Conservation (phyloP, 176 grass and related monocot genomes). For the Luzula sylvatica region DNA sequence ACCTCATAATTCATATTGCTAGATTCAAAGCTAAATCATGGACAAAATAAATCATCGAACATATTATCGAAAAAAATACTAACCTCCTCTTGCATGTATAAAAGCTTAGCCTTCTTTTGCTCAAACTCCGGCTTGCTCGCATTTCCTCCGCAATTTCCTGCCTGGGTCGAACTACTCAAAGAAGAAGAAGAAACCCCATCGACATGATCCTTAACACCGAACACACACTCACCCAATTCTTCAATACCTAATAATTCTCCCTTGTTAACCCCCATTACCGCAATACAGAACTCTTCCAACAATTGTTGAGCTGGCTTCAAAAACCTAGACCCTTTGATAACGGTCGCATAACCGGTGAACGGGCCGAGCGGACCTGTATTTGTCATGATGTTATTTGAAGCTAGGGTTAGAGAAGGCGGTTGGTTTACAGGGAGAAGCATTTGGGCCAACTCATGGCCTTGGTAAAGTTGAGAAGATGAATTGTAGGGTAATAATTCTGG, state of each 20-base stretch:
- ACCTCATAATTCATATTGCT: too few species aligned
- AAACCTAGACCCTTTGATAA: conserved; percentile 34
- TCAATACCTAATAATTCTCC: background rate
- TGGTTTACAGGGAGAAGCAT: conserved; percentile 7
- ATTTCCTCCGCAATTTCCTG: background rate
- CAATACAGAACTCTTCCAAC: conserved; percentile 38
- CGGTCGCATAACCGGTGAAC: conserved; percentile 41
- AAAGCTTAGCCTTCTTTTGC: conserved; percentile 44
- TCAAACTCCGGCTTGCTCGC: conserved; percentile 28
- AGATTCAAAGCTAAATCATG: conserved; percentile 13
- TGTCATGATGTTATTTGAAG: background rate
- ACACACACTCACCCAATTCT: background rate
- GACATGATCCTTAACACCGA: background rate
- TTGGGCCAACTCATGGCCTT: conserved; percentile 18
- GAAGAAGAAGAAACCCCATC: conserved; percentile 21
- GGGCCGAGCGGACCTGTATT: conserved; percentile 31
- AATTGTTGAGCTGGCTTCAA: conserved; percentile 41
- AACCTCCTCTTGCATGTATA: conserved; percentile 54
- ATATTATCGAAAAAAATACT: background rate
- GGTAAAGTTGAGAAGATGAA: conserved; percentile 5
- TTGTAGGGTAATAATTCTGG: conserved; percentile 5
- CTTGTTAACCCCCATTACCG: conserved; percentile 4
- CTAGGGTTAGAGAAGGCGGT: conserved; percentile 3
- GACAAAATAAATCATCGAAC: background rate
- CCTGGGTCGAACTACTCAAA: conserved; percentile 19